A percentile compares a stretch with the other conserved stretches of the same genome.
Evolutionary conservation across 495 filamentous ascomycete species (phyloP).

Genomic region (Sordaria brevicollis): DNA sequence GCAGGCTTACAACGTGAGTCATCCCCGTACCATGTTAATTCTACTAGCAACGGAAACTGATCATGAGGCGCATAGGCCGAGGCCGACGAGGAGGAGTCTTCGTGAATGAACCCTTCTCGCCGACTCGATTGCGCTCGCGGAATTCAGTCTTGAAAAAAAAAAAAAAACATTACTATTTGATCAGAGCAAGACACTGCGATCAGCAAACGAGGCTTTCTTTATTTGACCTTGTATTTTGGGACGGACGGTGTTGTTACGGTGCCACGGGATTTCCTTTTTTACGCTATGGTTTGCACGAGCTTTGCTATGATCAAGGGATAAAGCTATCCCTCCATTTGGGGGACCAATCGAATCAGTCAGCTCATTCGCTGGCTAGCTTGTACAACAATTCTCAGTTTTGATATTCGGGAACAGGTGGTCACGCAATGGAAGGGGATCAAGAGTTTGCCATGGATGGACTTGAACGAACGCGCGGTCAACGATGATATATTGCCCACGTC

Average conservation of each 20-base stretch:
- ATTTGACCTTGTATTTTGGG: constrained; percentile 33
- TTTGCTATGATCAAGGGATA: constrained; percentile 20
- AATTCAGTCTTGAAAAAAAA: constrained; percentile 19
- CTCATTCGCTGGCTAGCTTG: neutral
- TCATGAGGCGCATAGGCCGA: constrained; percentile 34
- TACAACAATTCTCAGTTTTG: neutral
- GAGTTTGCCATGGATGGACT: neutral
- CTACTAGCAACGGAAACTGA: constrained; percentile 12
- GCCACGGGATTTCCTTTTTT: constrained; percentile 21
- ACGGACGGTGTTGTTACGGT: constrained; percentile 32
- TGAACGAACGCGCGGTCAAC: neutral
- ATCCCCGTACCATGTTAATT: neutral
- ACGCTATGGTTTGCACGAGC: constrained; percentile 23
- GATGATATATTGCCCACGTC: neutral
- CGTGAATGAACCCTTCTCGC: constrained; percentile 20
- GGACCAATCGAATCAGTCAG: neutral
- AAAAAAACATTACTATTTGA: constrained; percentile 12
- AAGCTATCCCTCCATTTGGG: neutral
- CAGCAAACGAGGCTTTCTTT: constrained; percentile 15
- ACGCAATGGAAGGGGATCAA: neutral
- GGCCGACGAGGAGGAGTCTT: constrained; percentile 34
- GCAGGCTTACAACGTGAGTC: constrained; percentile 74
- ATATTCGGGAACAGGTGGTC: neutral
- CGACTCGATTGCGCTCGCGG: constrained; percentile 20
- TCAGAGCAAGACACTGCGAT: constrained; percentile 12